Conservation (phyloP, 139 green algal genomes). For the Closterium sp. region DNA sequence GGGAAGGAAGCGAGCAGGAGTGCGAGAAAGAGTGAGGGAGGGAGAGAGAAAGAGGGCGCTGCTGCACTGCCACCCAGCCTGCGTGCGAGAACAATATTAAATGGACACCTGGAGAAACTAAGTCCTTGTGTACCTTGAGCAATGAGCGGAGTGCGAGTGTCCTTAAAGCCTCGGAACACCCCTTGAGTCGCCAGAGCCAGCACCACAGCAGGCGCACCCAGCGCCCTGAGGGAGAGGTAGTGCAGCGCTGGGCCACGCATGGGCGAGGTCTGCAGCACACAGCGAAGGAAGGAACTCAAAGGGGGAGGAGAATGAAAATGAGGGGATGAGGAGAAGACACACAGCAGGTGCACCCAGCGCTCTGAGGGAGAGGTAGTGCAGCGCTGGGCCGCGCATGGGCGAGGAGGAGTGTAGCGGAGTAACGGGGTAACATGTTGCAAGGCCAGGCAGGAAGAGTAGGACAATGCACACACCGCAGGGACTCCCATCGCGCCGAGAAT, state of each 20-base stretch:
- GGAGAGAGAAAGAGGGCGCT: neutral
- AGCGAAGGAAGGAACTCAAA: neutral
- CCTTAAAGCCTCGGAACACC: constrained; percentile 51
- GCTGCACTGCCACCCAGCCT: too few species aligned
- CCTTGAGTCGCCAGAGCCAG: constrained; percentile 46
- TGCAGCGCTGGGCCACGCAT: constrained; percentile 28
- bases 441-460: neutral
- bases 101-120: too few species aligned
- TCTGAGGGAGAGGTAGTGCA: constrained; percentile 33
- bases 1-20: neutral
- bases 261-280: constrained; percentile 20
- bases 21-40: neutral
- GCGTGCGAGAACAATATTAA: too few species aligned
- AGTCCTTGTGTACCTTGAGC: constrained; percentile 15
- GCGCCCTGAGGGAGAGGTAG: constrained; percentile 40
- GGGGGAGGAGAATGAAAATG: neutral
- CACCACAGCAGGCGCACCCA: constrained; percentile 49
- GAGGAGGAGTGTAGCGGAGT: too few species aligned
- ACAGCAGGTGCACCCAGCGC: constrained; percentile 44
- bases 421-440: too few species aligned
- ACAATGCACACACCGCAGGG: constrained; percentile 6
- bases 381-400: constrained; percentile 29
- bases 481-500: constrained; percentile 38
- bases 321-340: neutral
- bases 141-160: constrained; percentile 51